These are phyloP conservation scores for Tremellales sp. DNA, from an alignment of 1,284 basidiomycete species.

Conservation along the genomic window DNA sequence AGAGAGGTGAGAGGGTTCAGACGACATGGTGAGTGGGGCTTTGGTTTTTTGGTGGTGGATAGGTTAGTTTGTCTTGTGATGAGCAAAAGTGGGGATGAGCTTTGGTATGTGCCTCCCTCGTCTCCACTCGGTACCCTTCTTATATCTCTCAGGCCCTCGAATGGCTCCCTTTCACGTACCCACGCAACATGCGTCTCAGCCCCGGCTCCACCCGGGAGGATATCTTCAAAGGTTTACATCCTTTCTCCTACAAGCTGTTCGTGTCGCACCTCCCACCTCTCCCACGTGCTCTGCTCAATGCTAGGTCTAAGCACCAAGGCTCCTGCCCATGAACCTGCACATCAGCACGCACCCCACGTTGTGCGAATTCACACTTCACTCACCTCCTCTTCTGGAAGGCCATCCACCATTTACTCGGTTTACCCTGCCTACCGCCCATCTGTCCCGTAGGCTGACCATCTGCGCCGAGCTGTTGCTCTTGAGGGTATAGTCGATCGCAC, in stretches of 20 bases:
- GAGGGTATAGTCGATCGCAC: conserved; percentile 74
- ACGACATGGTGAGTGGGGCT: neutral
- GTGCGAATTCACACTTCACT: conserved; percentile 8
- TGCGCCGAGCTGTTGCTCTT: conserved; percentile 40
- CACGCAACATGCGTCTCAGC: neutral
- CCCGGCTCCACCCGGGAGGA: too few relatives aligned
- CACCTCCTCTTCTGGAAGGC: conserved; percentile 85
- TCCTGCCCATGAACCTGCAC: conserved; percentile 30
- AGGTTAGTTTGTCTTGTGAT: neutral
- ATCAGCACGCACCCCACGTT: neutral
- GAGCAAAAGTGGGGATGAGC: neutral
- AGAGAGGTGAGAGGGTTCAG: neutral
- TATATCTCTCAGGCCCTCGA: too few relatives aligned
- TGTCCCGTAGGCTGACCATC: conserved; percentile 57
- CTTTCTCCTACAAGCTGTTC: conserved; percentile 2
- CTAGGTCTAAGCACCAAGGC: conserved; percentile 14
- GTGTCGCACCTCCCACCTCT: neutral
- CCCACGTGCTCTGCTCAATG: neutral
- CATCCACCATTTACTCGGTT: conserved; percentile 99
- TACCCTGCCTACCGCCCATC: conserved; percentile 46
- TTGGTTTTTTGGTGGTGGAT: neutral
- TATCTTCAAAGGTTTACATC: neutral
- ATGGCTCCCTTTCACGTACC: too few relatives aligned
- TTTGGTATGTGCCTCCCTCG: neutral
- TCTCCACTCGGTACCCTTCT: neutral